Base-by-base conservation (phyloP, 1,139 yeast species). In the Kodamaea ohmeri region DNA sequence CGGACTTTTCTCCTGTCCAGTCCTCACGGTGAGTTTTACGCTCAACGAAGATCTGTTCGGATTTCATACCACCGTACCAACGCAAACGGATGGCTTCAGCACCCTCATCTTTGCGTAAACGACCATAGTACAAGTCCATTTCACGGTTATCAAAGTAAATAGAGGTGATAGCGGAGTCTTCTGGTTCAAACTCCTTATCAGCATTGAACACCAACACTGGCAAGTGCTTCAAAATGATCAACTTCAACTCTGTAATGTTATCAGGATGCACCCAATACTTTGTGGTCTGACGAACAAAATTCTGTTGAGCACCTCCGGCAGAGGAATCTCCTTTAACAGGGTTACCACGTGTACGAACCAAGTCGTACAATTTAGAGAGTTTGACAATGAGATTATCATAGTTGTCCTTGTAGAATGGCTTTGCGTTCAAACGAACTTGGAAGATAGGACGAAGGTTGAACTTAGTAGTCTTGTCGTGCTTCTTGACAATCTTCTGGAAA, bases 241-340 rank as follows among this genome's bases (percentile, higher is more conserved):
- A 76, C 66, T 92, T 92, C 62, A 92, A 76, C 65, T 92, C 98
- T n/a, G 98, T 92, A 57, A 92, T 90, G 61, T 92, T 92, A 64
- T 92, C 98, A 7, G 97, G 97, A 59, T 92, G 98, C 21, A 92
- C 97, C 98, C 98, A 92, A 66, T 92, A 92, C 58, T 92, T 92
- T 14, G 98, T 92, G 14, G 98, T 92, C 65, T 92, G 98, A 63
- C 98, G 83, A 35, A 92, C 97, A 55, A 92, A 92, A 68, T 92
- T 94, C 62, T 94, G 98, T 70, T 90, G 97, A 30, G 86, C 76
- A 32, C 98, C 98, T 55, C 98, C 98, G 14, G 98, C 97, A 4
- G 97, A 61, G 1, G 96, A 80, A 63, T 92, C 98, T 46, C 97
- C 97, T 54, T 78, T 76, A 32, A 88, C 86, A 15, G 98, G 97